These are phyloP conservation scores for Spergularia bocconei DNA, from an alignment of 148 eudicot genomes.

Conservation along the genomic window DNA sequence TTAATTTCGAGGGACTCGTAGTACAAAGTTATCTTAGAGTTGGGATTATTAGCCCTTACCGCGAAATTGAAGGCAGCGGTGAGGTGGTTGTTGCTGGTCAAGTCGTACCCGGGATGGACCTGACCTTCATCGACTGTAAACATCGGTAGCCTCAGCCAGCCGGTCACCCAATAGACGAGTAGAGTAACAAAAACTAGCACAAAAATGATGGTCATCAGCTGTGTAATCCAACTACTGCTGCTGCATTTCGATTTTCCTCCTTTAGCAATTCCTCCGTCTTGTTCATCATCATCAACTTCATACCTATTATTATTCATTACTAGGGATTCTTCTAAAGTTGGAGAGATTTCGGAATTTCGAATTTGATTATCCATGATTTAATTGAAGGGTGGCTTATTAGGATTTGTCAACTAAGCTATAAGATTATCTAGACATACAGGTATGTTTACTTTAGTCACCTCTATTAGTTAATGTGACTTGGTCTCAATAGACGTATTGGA, in stretches of 20 bases:
- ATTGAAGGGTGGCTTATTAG: no score
- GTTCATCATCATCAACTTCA: background rate
- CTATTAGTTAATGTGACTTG: no score
- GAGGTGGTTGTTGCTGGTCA: conserved; percentile 14
- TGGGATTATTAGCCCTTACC: conserved; percentile 15
- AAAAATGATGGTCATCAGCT: background rate
- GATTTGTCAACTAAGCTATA: no score
- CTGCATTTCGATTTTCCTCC: background rate
- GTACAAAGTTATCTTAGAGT: conserved; percentile 8
- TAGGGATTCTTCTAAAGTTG: background rate
- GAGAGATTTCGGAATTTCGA: no score
- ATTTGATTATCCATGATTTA: no score
- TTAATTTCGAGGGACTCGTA: conserved; percentile 15
- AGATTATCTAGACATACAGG: no score
- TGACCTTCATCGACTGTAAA: conserved; percentile 12
- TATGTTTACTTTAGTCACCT: no score
- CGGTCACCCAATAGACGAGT: conserved; percentile 6
- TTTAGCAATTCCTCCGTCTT: background rate
- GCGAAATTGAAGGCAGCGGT: conserved; percentile 16
- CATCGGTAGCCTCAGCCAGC: conserved; percentile 9
- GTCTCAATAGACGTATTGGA: no score
- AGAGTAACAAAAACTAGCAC: background rate
- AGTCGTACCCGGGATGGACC: conserved; percentile 1
- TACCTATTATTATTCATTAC: no score
- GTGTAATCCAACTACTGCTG: background rate